Percentiles rank a stretch among this genome's conserved stretches.
These are phyloP conservation scores for Obba rivulosa DNA, from an alignment of 768 basidiomycete species.

Conservation along the genomic window DNA sequence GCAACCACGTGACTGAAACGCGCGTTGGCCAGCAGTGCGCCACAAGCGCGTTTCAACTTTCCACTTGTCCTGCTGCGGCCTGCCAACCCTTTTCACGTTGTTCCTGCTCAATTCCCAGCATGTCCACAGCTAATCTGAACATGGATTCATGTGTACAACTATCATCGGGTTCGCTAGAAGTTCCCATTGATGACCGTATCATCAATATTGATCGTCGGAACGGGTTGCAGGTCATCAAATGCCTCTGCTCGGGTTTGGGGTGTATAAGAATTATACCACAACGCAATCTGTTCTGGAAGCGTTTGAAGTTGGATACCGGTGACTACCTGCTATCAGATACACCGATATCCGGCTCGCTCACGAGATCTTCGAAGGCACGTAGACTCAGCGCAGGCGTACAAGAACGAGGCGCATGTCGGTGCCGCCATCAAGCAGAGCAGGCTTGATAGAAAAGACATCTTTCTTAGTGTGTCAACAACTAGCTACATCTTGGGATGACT, in stretches of 20 bases:
- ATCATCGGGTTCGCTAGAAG: neutral
- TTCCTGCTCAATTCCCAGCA: too few species aligned
- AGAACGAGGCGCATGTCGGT: conserved; percentile 62
- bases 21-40: too few species aligned
- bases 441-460: conserved; percentile 51
- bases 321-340: neutral
- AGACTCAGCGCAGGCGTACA: conserved; percentile 70
- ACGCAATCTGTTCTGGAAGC: conserved; percentile 55
- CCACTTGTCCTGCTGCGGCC: too few species aligned
- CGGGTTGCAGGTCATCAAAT: conserved; percentile 38
- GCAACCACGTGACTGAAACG: too few species aligned
- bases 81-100: too few species aligned
- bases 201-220: neutral
- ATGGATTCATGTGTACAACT: neutral
- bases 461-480: conserved; percentile 41
- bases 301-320: conserved; percentile 59
- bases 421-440: conserved; percentile 53
- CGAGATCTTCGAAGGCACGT: conserved; percentile 40
- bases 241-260: conserved; percentile 66
- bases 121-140: too few species aligned
- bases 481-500: neutral
- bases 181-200: neutral
- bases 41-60: too few species aligned
- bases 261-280: conserved; percentile 63
- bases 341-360: neutral